Base-by-base conservation (phyloP, 2,329 filamentous ascomycete genomes). In the Aureobasidium lini region DNA sequence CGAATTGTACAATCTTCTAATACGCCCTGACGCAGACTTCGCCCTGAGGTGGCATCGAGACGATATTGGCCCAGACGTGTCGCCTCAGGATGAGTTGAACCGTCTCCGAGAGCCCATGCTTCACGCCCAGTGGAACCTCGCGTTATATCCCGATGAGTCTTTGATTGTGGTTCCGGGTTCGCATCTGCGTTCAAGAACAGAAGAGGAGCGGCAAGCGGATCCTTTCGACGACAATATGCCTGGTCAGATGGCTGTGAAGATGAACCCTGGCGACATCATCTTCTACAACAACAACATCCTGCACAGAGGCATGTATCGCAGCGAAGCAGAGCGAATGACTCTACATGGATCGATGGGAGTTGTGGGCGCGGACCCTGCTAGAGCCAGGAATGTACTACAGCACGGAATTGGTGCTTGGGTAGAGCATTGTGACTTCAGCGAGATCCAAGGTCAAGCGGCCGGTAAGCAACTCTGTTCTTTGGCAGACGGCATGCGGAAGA, bases 201-300 rank as follows among this genome's bases (percentile, higher is more conserved):
- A 84, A 4, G 70, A 66, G 0, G 91, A 95, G 79, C 79, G 89
- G 11, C 72, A 68, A 6, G 89, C 89, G 0, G 83, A 78, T 18
- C 85, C 87, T 0, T 88, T 84, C 66, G 86, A 86, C 65, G 68
- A 75, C 2, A 67, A 75, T 1, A 66, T 94, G 64, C 84, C 85
- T 0, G 83, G 76, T 0, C 85, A 91, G 76, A 68, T 86, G 13
- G 73, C 82, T 3, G 89, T 95, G 15, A 69, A 77, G 68, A 76
- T 95, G 62, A 75, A 81, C 63, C 80, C 89, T 0, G 90, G 90
- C 0, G 90, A 95, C 72, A 84, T 88, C 15, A 88, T 88, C 43
- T 95, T 95, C 67, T 95, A 95, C 70, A 85, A 95, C 72, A 95
- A 92, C 69, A 95, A 95, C 71, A 95, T 95, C 64, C 71, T 95